phyloP scores from a whole-genome alignment of 768 basidiomycete genomes.

The Trametes punicea region DNA sequence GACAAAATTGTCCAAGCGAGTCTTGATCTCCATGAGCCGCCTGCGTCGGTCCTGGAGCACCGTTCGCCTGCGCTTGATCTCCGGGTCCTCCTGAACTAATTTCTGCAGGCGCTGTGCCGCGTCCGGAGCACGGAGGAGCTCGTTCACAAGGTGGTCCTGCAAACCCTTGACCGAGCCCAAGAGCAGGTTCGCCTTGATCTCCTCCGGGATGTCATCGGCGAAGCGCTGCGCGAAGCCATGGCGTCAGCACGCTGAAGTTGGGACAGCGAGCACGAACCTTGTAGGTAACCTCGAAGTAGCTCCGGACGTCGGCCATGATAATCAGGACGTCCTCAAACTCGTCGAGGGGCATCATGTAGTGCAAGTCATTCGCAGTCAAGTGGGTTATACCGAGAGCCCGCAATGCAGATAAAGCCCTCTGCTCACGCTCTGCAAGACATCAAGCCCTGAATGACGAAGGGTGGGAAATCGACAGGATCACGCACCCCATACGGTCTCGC shows the following conservation, averaged over 20 bases:
- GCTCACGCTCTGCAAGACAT: neutral
- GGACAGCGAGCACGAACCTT: conserved; percentile 44
- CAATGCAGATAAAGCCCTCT: neutral
- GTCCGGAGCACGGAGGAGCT: conserved; percentile 28
- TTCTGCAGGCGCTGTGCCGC: conserved; percentile 22
- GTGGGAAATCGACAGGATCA: neutral
- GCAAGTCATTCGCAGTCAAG: conserved; percentile 33
- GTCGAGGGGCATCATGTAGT: conserved; percentile 42
- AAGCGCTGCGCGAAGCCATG: conserved; percentile 42
- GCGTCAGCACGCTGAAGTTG: conserved; percentile 21
- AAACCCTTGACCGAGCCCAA: conserved; percentile 36
- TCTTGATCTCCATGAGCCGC: conserved; percentile 35
- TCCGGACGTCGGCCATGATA: conserved; percentile 69
- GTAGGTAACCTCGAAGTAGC: conserved; percentile 63
- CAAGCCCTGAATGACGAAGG: no score
- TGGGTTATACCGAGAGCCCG: neutral
- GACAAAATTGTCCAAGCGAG: conserved; percentile 26
- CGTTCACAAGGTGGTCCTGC: conserved; percentile 34
- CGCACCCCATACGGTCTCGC: neutral
- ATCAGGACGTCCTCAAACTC: conserved; percentile 45
- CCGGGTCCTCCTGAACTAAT: conserved; percentile 42
- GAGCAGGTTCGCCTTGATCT: conserved; percentile 46
- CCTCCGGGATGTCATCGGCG: conserved; percentile 50
- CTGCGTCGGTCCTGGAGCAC: conserved; percentile 28
- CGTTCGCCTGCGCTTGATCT: conserved; percentile 29